Evolutionary conservation across 2,329 filamentous ascomycete species (phyloP).

Genomic region (Blastomyces emzantsi): DNA sequence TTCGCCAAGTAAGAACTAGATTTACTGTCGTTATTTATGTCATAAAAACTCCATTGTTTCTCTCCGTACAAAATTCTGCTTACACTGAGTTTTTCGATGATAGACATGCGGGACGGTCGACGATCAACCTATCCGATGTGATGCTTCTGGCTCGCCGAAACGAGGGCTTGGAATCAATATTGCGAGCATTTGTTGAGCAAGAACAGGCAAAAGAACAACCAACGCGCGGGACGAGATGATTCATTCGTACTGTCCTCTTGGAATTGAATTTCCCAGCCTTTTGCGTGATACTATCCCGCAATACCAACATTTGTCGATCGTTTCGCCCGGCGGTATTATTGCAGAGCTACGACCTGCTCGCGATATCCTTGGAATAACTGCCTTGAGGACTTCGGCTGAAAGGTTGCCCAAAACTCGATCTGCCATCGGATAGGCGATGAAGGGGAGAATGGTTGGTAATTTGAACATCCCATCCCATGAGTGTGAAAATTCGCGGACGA

Average conservation of each 20-base stretch:
- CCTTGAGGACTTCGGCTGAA: not conserved
- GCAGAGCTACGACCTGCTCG: not conserved
- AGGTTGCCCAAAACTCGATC: not conserved
- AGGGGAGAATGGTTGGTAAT: not conserved
- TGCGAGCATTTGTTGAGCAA: constrained; percentile 40
- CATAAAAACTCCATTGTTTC: not conserved
- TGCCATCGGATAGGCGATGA: not conserved
- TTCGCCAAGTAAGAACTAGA: constrained; percentile 44
- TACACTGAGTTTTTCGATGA: constrained; percentile 21
- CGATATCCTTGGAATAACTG: not conserved
- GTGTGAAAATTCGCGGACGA: not conserved
- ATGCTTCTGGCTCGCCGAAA: constrained; percentile 80
- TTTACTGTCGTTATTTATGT: not conserved
- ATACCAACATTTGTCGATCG: not conserved
- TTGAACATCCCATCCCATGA: no score
- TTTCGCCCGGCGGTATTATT: not conserved
- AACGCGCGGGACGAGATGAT: not conserved
- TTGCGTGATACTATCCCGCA: not conserved
- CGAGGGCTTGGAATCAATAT: constrained; percentile 67
- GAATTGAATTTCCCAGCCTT: not conserved
- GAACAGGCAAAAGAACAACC: constrained; percentile 4
- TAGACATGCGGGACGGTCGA: constrained; percentile 71
- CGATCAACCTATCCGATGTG: constrained; percentile 77
- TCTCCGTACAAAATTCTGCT: not conserved
- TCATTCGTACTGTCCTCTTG: not conserved